phyloP scores from a whole-genome alignment of 768 basidiomycete species.

The Russula lepida region DNA sequence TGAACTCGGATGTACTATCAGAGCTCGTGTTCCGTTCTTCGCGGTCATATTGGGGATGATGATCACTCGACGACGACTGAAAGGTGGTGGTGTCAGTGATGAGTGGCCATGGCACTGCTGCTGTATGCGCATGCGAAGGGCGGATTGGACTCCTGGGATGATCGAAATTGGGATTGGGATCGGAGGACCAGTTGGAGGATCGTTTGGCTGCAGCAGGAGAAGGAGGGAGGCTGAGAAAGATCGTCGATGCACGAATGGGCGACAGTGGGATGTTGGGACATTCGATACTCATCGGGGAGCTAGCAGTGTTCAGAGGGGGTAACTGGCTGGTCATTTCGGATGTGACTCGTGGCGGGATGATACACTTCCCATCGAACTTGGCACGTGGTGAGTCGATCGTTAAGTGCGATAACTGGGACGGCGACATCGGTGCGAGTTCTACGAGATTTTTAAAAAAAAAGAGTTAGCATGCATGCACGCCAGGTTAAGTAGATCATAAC shows the following conservation, averaged over 20 bases:
- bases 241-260: background rate
- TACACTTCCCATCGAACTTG: background rate
- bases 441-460: background rate
- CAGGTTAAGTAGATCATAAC: background rate
- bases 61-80: background rate
- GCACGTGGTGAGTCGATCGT: background rate
- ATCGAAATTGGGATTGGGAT: too few species aligned
- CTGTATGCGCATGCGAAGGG: background rate
- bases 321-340: background rate
- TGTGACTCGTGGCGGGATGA: background rate
- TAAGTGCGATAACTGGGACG: background rate
- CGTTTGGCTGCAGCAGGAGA: background rate
- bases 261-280: background rate
- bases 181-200: too few species aligned
- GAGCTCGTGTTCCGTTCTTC: background rate
- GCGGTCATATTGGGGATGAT: background rate
- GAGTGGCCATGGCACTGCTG: background rate
- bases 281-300: background rate
- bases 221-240: background rate
- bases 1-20: background rate
- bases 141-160: background rate
- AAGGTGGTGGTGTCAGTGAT: background rate
- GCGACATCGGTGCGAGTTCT: conserved; percentile 3
- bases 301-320: background rate
- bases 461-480: background rate